These are phyloP conservation scores for Citrullus amarus DNA, from an alignment of 306 rosid species.

Conservation along the genomic window DNA sequence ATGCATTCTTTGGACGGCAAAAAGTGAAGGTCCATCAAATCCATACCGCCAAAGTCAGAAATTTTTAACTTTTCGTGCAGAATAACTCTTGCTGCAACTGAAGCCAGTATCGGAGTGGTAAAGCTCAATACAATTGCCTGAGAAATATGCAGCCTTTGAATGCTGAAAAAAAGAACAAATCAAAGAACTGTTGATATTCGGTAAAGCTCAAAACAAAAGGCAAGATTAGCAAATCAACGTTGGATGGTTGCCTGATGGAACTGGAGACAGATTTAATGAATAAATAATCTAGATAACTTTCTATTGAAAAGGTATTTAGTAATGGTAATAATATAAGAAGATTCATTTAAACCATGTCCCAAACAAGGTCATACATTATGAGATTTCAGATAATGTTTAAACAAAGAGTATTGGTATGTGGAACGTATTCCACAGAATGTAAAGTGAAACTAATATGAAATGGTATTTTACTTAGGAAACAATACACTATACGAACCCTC, in stretches of 20 bases:
- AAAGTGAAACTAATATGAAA: neutral
- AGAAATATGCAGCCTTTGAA: constrained; percentile 53
- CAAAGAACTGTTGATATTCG: neutral
- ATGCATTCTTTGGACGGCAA: neutral
- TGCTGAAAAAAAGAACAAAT: constrained; percentile 40
- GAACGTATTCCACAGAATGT: neutral
- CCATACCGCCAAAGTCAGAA: constrained; percentile 51
- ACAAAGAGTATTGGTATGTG: neutral
- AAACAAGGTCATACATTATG: neutral
- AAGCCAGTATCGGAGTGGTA: constrained; percentile 64
- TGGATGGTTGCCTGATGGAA: neutral
- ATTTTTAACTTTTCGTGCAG: constrained; percentile 52
- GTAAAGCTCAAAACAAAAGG: neutral
- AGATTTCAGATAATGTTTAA: neutral
- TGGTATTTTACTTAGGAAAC: neutral
- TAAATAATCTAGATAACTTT: neutral
- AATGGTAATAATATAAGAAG: neutral
- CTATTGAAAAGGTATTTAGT: neutral
- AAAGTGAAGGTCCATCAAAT: neutral
- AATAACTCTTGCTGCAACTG: constrained; percentile 55
- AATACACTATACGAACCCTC: neutral
- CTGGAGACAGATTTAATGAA: neutral
- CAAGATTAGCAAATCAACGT: neutral
- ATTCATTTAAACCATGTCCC: neutral
- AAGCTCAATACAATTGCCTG: constrained; percentile 59